phyloP scores from a whole-genome alignment of 176 grass and related monocot species.

The Pontederia crassipes region DNA sequence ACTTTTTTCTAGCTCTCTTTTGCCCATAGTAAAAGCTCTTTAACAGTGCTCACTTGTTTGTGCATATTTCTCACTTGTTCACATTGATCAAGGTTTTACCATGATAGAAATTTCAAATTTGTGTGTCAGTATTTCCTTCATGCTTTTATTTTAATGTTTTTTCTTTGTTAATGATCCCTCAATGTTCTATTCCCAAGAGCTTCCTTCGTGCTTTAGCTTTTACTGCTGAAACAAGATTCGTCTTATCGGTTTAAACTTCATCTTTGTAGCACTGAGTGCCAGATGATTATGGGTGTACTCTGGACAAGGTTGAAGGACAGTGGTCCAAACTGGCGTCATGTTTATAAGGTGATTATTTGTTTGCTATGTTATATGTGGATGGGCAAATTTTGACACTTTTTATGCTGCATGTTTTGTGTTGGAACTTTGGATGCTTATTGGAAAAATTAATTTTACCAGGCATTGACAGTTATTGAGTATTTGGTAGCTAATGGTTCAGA shows the following conservation, averaged over 20 bases:
- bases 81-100: too few relatives aligned
- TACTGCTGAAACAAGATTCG: neutral
- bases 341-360: constrained; percentile 54
- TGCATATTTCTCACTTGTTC: too few relatives aligned
- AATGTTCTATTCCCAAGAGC: too few relatives aligned
- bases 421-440: neutral
- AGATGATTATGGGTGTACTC: constrained; percentile 93
- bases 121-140: too few relatives aligned
- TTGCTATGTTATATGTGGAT: neutral
- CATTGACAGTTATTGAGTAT: constrained; percentile 91
- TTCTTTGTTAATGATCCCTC: too few relatives aligned
- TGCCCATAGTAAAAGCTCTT: too few relatives aligned
- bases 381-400: neutral
- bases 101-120: too few relatives aligned
- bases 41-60: too few relatives aligned
- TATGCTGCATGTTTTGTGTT: neutral
- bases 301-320: constrained; percentile 74
- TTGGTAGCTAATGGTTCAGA: constrained; percentile 96
- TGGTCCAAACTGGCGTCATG: constrained; percentile 80
- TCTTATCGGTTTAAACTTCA: constrained; percentile 2
- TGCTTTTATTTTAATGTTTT: too few relatives aligned
- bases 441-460: constrained; percentile 24
- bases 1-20: too few relatives aligned
- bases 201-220: neutral
- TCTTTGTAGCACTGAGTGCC: constrained; percentile 56